A percentile compares a stretch with the other conserved stretches of the same genome.
Conservation (phyloP, 1,284 basidiomycete species). For the Ceratobasidium sp. region DNA sequence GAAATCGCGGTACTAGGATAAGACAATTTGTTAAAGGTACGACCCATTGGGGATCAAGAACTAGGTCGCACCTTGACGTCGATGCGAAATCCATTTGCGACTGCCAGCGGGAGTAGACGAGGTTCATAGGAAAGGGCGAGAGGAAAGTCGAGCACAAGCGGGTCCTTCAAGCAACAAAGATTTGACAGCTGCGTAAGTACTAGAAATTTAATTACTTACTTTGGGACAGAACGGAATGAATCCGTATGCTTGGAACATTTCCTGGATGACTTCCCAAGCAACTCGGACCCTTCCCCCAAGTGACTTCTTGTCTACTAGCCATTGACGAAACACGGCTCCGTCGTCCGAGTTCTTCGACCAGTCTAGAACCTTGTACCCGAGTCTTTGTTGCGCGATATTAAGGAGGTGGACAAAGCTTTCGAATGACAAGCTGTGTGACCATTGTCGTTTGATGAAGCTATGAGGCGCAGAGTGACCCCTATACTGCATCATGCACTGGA, state of each 20-base stretch:
- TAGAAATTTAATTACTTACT: constrained; percentile 58
- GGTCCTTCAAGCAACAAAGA: constrained; percentile 64
- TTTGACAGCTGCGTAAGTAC: constrained; percentile 2
- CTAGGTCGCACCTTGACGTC: constrained; percentile 69
- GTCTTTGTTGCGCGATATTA: constrained; percentile 63
- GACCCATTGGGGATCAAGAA: not conserved
- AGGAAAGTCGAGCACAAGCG: constrained; percentile 79
- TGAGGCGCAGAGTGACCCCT: constrained; percentile 76
- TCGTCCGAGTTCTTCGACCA: constrained; percentile 72
- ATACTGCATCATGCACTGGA: constrained; percentile 79
- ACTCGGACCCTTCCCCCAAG: constrained; percentile 67
- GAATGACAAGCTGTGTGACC: constrained; percentile 74
- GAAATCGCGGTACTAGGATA: constrained; percentile 76
- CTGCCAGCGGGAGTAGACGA: constrained; percentile 74
- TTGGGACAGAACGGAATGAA: constrained; percentile 80
- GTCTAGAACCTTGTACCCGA: constrained; percentile 37
- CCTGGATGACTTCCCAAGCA: constrained; percentile 71
- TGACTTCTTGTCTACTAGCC: constrained; percentile 74
- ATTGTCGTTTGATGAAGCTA: constrained; percentile 73
- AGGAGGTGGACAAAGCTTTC: constrained; percentile 73
- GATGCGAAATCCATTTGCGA: constrained; percentile 78
- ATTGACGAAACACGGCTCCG: constrained; percentile 70
- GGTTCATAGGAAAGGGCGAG: constrained; percentile 79
- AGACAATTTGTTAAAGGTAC: not conserved
- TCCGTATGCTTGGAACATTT: constrained; percentile 77